Evolutionary conservation across 1,284 basidiomycete species (phyloP).

Genomic region (Ustilago shanxiensis): DNA sequence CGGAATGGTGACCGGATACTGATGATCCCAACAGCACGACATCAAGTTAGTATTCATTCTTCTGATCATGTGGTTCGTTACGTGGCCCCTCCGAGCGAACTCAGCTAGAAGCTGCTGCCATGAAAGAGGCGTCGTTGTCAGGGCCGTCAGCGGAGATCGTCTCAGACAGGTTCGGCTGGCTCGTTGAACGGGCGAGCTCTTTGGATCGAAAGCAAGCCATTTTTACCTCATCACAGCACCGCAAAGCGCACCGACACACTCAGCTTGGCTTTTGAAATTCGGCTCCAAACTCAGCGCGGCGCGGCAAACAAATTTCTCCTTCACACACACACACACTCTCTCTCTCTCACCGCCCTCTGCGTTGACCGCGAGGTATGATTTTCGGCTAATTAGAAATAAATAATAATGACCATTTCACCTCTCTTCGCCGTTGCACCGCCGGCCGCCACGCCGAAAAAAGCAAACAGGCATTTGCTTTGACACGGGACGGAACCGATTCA

Average conservation of each 20-base stretch:
- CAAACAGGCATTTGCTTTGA: background rate
- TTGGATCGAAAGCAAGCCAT: background rate
- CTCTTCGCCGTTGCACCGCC: slow-evolving; percentile 3
- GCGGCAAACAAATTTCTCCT: background rate
- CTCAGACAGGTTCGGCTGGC: no score
- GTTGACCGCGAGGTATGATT: background rate
- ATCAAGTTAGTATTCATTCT: background rate
- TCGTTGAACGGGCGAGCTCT: no score
- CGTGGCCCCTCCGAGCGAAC: background rate
- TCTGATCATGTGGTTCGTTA: slow-evolving; percentile 3
- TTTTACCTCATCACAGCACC: background rate
- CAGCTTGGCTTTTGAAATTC: background rate
- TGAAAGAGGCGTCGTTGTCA: background rate
- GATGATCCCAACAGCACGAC: no score
- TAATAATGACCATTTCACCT: background rate
- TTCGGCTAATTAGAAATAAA: background rate
- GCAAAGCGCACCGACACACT: background rate
- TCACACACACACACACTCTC: no score
- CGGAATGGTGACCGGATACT: background rate
- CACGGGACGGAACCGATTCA: background rate
- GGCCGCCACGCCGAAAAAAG: background rate
- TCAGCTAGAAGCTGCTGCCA: background rate
- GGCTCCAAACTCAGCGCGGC: slow-evolving; percentile 2
- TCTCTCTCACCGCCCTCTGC: no score
- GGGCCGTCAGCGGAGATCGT: background rate